Evolutionary conservation across 495 filamentous ascomycete genomes (phyloP), one percentile per base, ranked within the genome.

Genomic region (Aspergillus sclerotiicarbonarius): DNA sequence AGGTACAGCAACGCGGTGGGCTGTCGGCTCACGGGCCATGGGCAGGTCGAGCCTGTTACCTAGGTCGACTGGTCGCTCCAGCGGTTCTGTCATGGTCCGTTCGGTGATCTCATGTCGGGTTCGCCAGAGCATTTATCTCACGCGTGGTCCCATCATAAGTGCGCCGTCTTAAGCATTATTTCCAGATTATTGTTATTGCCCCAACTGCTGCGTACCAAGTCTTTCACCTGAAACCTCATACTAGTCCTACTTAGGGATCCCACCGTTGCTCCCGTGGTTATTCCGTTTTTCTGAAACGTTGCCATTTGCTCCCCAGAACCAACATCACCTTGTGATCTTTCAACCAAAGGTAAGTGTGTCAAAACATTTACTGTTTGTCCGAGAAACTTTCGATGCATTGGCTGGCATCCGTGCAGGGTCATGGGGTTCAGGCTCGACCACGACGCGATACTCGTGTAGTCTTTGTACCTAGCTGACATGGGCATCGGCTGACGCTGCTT

Each of bases 51-150:
- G 19, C 41, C 18, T 18, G 31, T 20, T 53, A 8, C n/a, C 2
- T n/a, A 3, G 9, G 9, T 37, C 9, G 37, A 41, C 37, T 20
- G 39, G 51, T 41, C 19, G 32, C 33, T 10, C 16, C 30, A 37
- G n/a, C 45, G 30, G 21, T 47, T 19, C 50, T 45, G 48, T 25
- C 43, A 35, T 50, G 16, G 29, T 30, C 50, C 30, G 20, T 49
- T 7, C 46, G 56, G 60, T 63, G 61, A 63, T 59, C 53, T 59
- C 61, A 63, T 59, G 29, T 52, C 57, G 31, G 25, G 5, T 19
- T 47, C 8, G 32, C n/a, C 54, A 19, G 31, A 3, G 1, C 18
- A 41, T 54, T 30, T 31, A 20, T 25, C 33, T 41, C 5, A 21
- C 15, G 18, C 10, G 48, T 51, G 4, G 33, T 18, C 48, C 29